A percentile compares a stretch with the other conserved stretches of the same genome.
phyloP scores from a whole-genome alignment of 352 stramenopile species.

The Globisporangium uncinulatum region DNA sequence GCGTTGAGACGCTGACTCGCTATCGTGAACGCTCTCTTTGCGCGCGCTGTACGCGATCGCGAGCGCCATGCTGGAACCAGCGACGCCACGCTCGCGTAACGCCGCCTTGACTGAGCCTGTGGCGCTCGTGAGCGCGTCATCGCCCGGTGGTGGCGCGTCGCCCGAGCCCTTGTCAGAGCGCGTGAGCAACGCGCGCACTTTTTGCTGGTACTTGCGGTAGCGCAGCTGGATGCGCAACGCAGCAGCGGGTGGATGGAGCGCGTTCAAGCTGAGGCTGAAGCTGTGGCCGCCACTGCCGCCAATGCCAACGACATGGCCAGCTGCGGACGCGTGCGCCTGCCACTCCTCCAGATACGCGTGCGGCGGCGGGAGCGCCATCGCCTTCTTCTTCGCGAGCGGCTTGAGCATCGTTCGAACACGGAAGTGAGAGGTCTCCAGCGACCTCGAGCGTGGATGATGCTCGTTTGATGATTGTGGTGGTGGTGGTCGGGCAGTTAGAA shows the following conservation, averaged over 20 bases:
- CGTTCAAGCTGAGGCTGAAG: slow-evolving; percentile 26
- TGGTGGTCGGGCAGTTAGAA: too few relatives aligned
- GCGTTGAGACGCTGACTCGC: too few relatives aligned
- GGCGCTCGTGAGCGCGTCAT: slow-evolving; percentile 15
- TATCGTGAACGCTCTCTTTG: too few relatives aligned
- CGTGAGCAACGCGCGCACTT: slow-evolving; percentile 53
- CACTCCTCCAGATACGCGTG: slow-evolving; percentile 36
- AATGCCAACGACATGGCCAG: too few relatives aligned
- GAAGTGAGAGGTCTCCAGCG: too few relatives aligned
- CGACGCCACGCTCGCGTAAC: slow-evolving; percentile 27
- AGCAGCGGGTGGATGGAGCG: slow-evolving; percentile 28
- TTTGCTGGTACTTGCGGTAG: slow-evolving; percentile 71
- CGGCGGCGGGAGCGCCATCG: slow-evolving; percentile 26
- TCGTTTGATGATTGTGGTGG: too few relatives aligned
- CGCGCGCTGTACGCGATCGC: slow-evolving; percentile 37
- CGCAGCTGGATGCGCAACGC: slow-evolving; percentile 64
- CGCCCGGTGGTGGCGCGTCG: slow-evolving; percentile 22
- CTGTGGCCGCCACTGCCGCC: too few relatives aligned
- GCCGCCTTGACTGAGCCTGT: slow-evolving; percentile 17
- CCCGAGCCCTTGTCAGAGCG: slow-evolving; percentile 34
- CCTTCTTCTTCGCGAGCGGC: slow-evolving; percentile 36
- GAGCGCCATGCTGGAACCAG: slow-evolving; percentile 56
- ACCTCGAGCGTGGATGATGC: too few relatives aligned
- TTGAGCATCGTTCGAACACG: slow-evolving; percentile 29
- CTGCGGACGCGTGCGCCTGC: slow-evolving; percentile 26